Evolutionary conservation across 164 flowering plant genomes (phyloP).

Genomic region (Berberis vulgaris): DNA sequence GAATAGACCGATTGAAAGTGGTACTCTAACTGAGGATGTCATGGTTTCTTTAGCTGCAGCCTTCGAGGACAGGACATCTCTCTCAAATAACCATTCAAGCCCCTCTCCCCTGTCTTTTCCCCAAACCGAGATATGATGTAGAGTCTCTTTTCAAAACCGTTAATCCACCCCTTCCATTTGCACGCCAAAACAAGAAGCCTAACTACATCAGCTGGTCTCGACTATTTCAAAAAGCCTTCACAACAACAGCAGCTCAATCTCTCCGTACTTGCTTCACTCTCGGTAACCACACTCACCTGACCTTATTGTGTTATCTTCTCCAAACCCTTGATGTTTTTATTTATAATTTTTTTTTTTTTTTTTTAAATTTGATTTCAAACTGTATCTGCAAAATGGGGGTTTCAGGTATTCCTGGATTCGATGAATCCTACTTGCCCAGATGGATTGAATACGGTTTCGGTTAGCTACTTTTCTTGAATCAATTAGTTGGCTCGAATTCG

Average conservation of each 20-base stretch:
- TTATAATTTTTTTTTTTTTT: background rate
- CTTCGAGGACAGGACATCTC: too few relatives aligned
- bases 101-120: background rate
- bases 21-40: too few relatives aligned
- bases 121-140: background rate
- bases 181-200: conserved; percentile 1
- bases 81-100: too few relatives aligned
- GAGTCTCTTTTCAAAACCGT: conserved; percentile 2
- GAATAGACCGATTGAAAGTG: too few relatives aligned
- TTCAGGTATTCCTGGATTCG: conserved; percentile 82
- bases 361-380: background rate
- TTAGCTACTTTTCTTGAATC: conserved; percentile 57
- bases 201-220: conserved; percentile 13
- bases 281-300: conserved; percentile 24
- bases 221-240: conserved; percentile 12
- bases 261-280: conserved; percentile 89
- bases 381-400: background rate
- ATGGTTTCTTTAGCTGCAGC: too few relatives aligned
- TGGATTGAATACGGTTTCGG: conserved; percentile 76
- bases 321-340: too few relatives aligned
- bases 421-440: conserved; percentile 87
- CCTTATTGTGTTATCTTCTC: too few relatives aligned
- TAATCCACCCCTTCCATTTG: background rate
- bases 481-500: conserved; percentile 44
- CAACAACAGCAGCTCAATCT: conserved; percentile 53